A percentile compares a stretch with the other conserved stretches of the same genome.
Conservation (phyloP, 805 yeast species). For the Kodamaea leandrae region DNA sequence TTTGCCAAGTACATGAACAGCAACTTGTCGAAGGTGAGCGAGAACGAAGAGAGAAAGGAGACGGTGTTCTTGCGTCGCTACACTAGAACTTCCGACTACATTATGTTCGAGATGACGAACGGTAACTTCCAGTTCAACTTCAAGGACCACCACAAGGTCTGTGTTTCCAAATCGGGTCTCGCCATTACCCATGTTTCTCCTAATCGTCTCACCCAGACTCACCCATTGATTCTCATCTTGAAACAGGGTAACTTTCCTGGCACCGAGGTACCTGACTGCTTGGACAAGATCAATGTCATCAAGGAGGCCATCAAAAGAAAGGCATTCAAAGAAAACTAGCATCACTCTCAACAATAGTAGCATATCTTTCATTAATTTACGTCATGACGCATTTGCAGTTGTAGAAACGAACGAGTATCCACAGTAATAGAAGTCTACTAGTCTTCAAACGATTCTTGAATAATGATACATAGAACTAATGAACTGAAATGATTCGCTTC, state of each 20-base stretch:
- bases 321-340: slow-evolving; percentile 22
- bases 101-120: slow-evolving; percentile 90
- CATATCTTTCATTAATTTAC: slow-evolving; percentile 1
- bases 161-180: slow-evolving; percentile 72
- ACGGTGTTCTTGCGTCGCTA: slow-evolving; percentile 79
- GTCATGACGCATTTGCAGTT: not conserved
- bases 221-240: slow-evolving; percentile 47
- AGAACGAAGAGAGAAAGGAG: slow-evolving; percentile 58
- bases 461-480: not conserved
- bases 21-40: slow-evolving; percentile 77
- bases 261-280: slow-evolving; percentile 40
- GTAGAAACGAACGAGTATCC: not conserved
- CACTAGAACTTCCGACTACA: slow-evolving; percentile 72
- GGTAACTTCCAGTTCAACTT: slow-evolving; percentile 94
- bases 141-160: slow-evolving; percentile 88
- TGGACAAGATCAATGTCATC: slow-evolving; percentile 44
- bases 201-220: slow-evolving; percentile 65
- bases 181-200: slow-evolving; percentile 82
- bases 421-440: too few species aligned
- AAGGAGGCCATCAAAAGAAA: slow-evolving; percentile 60
- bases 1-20: slow-evolving; percentile 91
- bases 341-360: not conserved
- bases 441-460: not conserved
- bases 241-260: slow-evolving; percentile 43
- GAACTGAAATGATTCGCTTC: not conserved